These are phyloP conservation scores for Calocybe cyanea DNA, from an alignment of 768 basidiomycete species.

Conservation along the genomic window DNA sequence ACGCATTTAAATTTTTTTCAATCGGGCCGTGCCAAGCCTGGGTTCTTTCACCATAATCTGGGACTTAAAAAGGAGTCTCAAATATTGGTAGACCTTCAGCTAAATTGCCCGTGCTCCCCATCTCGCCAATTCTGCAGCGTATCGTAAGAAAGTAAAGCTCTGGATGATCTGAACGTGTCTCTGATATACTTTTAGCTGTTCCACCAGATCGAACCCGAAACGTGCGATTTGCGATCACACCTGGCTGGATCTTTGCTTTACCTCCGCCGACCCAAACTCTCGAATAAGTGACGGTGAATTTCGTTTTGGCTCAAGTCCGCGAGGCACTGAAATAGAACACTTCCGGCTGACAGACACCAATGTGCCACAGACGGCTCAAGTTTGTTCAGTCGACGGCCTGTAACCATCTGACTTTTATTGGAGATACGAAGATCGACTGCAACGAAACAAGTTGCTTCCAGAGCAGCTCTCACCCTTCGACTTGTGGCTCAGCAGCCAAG, in stretches of 20 bases:
- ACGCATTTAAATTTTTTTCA: constrained; percentile 6
- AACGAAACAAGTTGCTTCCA: constrained; percentile 34
- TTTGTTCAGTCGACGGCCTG: constrained; percentile 49
- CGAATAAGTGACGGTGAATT: constrained; percentile 21
- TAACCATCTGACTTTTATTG: constrained; percentile 47
- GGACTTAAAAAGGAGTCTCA: constrained; percentile 22
- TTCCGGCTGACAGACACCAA: constrained; percentile 24
- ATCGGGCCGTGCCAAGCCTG: constrained; percentile 20
- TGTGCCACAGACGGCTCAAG: constrained; percentile 64
- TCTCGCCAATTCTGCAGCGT: constrained; percentile 1
- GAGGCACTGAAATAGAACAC: constrained; percentile 19
- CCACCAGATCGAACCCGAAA: constrained; percentile 31
- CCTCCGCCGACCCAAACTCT: constrained; percentile 45
- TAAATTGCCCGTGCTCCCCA: constrained; percentile 3
- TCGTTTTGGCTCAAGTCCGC: constrained; percentile 19
- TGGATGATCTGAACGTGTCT: constrained; percentile 15
- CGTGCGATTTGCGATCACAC: constrained; percentile 35
- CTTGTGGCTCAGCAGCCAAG: constrained; percentile 33
- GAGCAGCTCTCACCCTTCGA: constrained; percentile 46
- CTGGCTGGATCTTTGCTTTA: constrained; percentile 33
- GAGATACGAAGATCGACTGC: constrained; percentile 53
- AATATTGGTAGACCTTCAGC: not conserved
- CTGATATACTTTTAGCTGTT: constrained; percentile 26
- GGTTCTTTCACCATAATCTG: constrained; percentile 9
- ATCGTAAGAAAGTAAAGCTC: constrained; percentile 7